Base-by-base conservation (phyloP, 2,329 filamentous ascomycete species). In the Fusarium oligoseptatum region DNA sequence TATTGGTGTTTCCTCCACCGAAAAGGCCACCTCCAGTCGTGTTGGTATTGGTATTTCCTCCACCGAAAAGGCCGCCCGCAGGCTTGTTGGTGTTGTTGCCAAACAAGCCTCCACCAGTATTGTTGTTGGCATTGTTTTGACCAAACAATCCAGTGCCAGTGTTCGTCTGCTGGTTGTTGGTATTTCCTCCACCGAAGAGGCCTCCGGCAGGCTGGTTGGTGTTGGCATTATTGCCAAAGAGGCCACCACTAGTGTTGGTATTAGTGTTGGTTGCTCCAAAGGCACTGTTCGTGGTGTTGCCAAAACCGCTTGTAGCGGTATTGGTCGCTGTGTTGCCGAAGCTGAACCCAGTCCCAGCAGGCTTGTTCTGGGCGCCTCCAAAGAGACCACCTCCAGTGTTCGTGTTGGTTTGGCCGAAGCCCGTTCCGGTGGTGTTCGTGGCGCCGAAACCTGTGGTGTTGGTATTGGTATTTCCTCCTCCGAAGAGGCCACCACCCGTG, bases 221-320 rank as follows among this genome's bases (percentile, higher is more conserved):
- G 72, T 43, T 72, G 85, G 74, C 83, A 27, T 81, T 83, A 37
- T 81, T 76, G 39, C 87, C 87, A 61, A 89, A 89, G 1, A 88
- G 80, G 6, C 86, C 82, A 22, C 81, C 81, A 20, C 64, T 63
- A 58, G 73, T 62, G 34, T 63, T 78, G 37, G 76, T 71, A 20
- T 78, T 78, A 32, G 83, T 82, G 52, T 74, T 79, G 48, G 48
- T 32, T 55, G 48, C 27, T 32, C 68, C 82, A 63, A 84, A 83
- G 17, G 64, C 76, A 14, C 58, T 76, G 14, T 70, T 77, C 37
- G 77, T 75, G 63, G 76, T 77, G 71, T 67, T 76, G 60, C 82
- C 82, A 65, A 83, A 82, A 11, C 74, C 78, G 67, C 68, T 39
- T 2, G 74, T 68, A 15, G 73, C 66, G 34, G 76, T 71, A 41